Percentiles rank a stretch among this genome's conserved stretches.
Evolutionary conservation across 108 stramenopile genomes (phyloP).

Genomic region (Skeletonema marinoi): DNA sequence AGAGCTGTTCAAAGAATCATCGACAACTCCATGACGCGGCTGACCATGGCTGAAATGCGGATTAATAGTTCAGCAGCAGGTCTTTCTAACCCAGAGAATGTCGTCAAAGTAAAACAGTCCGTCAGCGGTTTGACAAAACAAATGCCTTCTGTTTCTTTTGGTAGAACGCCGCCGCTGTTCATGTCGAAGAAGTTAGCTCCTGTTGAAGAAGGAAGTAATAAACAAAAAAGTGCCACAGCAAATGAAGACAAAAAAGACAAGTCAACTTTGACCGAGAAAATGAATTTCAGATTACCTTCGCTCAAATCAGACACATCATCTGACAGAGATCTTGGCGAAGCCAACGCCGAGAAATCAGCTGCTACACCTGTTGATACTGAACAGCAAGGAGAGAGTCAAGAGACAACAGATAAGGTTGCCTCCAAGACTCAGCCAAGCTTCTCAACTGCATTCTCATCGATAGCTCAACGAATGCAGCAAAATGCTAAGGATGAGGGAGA

Average conservation of each 20-base stretch:
- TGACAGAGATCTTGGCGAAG: not conserved
- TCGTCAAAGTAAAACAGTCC: slow-evolving; percentile 40
- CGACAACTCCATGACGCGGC: slow-evolving; percentile 72
- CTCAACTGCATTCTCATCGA: slow-evolving; percentile 7
- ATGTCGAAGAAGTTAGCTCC: slow-evolving; percentile 21
- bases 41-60: slow-evolving; percentile 59
- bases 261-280: slow-evolving; percentile 11
- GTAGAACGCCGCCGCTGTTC: slow-evolving; percentile 27
- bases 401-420: not conserved
- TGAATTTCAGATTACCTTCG: slow-evolving; percentile 17
- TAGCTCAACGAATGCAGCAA: slow-evolving; percentile 17
- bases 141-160: slow-evolving; percentile 20
- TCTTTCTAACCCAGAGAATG: slow-evolving; percentile 30
- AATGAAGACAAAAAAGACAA: slow-evolving; percentile 1
- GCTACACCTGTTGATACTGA: slow-evolving; percentile 3
- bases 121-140: slow-evolving; percentile 20
- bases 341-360: not conserved
- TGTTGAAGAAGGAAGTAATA: not conserved
- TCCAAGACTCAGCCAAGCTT: not conserved
- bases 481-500: not conserved
- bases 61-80: slow-evolving; percentile 49
- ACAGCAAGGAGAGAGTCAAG: not conserved
- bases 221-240: not conserved
- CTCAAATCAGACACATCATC: slow-evolving; percentile 16
- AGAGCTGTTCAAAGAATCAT: slow-evolving; percentile 73